Evolutionary conservation across 164 flowering plant genomes (phyloP).

Genomic region (Cinnamomum micranthum): DNA sequence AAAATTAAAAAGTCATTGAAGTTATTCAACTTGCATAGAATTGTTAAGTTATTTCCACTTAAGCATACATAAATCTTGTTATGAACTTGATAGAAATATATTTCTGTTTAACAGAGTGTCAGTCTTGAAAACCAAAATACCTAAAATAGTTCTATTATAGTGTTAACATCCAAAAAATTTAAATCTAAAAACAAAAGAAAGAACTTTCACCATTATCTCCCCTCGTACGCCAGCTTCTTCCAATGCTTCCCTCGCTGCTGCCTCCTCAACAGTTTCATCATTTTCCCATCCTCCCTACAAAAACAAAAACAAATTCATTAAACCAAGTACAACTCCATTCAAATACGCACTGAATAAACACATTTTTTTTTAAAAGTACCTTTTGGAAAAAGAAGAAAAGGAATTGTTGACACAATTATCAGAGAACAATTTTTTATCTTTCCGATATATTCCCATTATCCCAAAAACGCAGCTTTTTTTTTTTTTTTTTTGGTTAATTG

Average conservation of each 20-base stretch:
- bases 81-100: background rate
- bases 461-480: no score
- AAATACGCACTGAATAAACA: no score
- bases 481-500: no score
- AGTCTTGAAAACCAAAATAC: no score
- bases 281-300: constrained; percentile 93
- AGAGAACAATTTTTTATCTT: no score
- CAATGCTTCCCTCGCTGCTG: constrained; percentile 77
- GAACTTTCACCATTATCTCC: constrained; percentile 52
- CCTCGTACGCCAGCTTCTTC: constrained; percentile 97
- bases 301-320: background rate
- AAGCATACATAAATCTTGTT: background rate
- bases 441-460: no score
- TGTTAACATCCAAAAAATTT: no score
- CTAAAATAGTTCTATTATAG: no score
- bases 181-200: background rate
- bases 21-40: background rate
- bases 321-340: background rate
- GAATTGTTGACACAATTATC: no score
- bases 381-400: no score
- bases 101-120: no score
- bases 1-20: background rate
- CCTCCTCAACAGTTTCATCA: constrained; percentile 88
- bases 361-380: no score
- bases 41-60: background rate